Evolutionary conservation across 345 rosid species (phyloP).

Genomic region (Linum tenue): DNA sequence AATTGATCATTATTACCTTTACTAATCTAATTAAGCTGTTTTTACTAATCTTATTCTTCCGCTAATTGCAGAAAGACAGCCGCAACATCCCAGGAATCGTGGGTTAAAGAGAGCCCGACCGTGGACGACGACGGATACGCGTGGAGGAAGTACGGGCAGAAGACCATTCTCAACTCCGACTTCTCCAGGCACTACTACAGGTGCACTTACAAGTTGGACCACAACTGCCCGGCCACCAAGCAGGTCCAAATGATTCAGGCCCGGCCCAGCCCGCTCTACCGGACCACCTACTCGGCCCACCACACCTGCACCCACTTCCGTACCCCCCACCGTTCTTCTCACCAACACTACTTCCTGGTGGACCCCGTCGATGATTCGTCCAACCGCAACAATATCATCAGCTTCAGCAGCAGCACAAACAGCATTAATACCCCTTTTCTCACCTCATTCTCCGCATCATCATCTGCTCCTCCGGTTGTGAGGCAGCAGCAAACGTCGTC

Average conservation of each 20-base stretch:
- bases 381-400: conserved; percentile 21
- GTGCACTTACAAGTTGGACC: conserved; percentile 43
- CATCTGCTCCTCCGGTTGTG: background rate
- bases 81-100: conserved; percentile 1
- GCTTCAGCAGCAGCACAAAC: conserved; percentile 18
- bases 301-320: conserved; percentile 35
- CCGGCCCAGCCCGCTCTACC: conserved; percentile 26
- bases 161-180: conserved; percentile 30
- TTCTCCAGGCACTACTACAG: conserved; percentile 47
- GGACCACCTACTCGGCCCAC: conserved; percentile 36
- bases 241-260: conserved; percentile 36
- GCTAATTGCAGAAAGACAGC: conserved; percentile 20
- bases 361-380: conserved; percentile 5
- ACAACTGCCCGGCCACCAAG: conserved; percentile 44
- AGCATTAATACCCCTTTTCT: background rate
- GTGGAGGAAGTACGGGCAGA: conserved; percentile 62
- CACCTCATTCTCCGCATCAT: too few species aligned
- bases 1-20: background rate
- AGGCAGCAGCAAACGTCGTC: too few species aligned
- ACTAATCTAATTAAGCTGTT: background rate
- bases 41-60: background rate
- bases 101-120: conserved; percentile 9
- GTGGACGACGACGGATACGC: conserved; percentile 36
- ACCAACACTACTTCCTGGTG: conserved; percentile 14
- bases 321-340: background rate